A percentile compares a stretch with the other conserved stretches of the same genome.
phyloP scores from a whole-genome alignment of 1,139 yeast species.

The Suhomyces yuchorum region DNA sequence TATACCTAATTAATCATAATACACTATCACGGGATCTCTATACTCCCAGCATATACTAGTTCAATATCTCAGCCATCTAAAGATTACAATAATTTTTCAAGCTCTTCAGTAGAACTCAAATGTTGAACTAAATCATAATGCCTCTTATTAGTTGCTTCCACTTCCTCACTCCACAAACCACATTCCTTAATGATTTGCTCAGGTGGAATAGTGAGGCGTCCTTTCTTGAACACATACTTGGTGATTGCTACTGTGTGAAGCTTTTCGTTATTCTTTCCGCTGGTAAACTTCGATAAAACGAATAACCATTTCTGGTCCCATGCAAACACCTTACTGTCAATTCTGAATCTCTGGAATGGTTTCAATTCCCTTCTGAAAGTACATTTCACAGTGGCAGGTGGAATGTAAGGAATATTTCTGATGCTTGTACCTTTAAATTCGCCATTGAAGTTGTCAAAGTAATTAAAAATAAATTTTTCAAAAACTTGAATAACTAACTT shows the following conservation, averaged over 20 bases:
- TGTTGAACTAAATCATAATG: slow-evolving; percentile 33
- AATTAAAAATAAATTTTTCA: slow-evolving; percentile 48
- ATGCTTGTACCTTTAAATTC: slow-evolving; percentile 29
- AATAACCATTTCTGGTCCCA: slow-evolving; percentile 92
- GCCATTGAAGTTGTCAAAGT: slow-evolving; percentile 39
- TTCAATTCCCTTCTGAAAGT: slow-evolving; percentile 72
- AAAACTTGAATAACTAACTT: slow-evolving; percentile 59
- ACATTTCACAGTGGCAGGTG: slow-evolving; percentile 74
- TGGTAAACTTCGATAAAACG: slow-evolving; percentile 63
- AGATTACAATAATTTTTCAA: slow-evolving; percentile 24
- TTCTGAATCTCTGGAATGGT: slow-evolving; percentile 60
- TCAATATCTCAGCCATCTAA: no score
- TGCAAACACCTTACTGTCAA: slow-evolving; percentile 64
- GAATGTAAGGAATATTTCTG: slow-evolving; percentile 62
- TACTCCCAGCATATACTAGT: no score
- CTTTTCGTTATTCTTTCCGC: slow-evolving; percentile 37
- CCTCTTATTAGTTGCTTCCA: slow-evolving; percentile 39
- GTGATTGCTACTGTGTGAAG: slow-evolving; percentile 67
- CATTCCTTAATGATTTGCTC: slow-evolving; percentile 55
- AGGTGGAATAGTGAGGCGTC: slow-evolving; percentile 72
- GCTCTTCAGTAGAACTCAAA: slow-evolving; percentile 33
- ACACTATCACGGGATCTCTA: not conserved
- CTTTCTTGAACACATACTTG: slow-evolving; percentile 76
- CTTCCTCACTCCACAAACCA: slow-evolving; percentile 59
- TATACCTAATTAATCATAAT: not conserved